These are phyloP conservation scores for Pestalotiopsis sp. DNA, from an alignment of 2,329 filamentous ascomycete species.

Conservation along the genomic window DNA sequence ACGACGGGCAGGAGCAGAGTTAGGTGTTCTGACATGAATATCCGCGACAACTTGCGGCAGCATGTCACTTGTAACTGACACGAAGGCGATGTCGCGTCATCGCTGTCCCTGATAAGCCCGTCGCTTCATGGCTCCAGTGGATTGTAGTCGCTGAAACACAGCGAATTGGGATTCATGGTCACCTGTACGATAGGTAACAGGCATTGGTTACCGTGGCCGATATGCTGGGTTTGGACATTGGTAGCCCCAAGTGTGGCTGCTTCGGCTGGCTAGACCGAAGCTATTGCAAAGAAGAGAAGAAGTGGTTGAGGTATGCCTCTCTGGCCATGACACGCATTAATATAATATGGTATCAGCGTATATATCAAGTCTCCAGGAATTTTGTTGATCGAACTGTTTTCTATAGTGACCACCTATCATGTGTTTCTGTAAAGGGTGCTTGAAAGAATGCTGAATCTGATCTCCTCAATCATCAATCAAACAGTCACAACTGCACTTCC, in stretches of 20 bases:
- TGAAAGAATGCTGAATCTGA: too few species aligned
- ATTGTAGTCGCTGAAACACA: not conserved
- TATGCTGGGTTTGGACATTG: not conserved
- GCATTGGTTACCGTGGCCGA: not conserved
- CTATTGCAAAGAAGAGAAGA: not conserved
- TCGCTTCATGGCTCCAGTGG: not conserved
- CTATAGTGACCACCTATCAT: too few species aligned
- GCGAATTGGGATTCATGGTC: not conserved
- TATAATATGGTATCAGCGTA: not conserved
- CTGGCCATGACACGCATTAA: not conserved
- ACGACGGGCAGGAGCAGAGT: not conserved
- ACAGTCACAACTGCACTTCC: too few species aligned
- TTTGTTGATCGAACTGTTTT: too few species aligned
- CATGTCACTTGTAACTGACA: not conserved
- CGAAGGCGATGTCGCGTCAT: not conserved
- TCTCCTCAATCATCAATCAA: too few species aligned
- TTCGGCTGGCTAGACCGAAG: not conserved
- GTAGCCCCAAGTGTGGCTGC: not conserved
- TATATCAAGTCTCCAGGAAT: too few species aligned
- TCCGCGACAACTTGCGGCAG: not conserved
- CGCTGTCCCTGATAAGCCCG: not conserved
- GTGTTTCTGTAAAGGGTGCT: too few species aligned
- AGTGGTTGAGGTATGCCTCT: not conserved
- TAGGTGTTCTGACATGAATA: not conserved
- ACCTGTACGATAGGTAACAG: not conserved